These are phyloP conservation scores for Poa pratensis DNA, from an alignment of 176 grass and related monocot species.

Conservation along the genomic window DNA sequence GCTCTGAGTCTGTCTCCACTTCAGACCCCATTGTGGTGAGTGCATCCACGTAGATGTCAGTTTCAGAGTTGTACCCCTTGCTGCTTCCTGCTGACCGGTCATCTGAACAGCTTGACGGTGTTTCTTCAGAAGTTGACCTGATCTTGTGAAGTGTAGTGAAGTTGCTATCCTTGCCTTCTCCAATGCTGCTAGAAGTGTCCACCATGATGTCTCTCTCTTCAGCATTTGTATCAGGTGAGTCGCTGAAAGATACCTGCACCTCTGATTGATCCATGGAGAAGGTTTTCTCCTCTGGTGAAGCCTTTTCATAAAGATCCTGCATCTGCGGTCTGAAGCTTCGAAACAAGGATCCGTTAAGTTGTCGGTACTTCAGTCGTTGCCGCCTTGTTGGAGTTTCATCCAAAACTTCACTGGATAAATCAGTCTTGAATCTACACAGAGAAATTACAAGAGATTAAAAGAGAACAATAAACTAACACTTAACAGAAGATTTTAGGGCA, in stretches of 20 bases:
- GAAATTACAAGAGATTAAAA: constrained; percentile 30
- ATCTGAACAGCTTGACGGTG: constrained; percentile 51
- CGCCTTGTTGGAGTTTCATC: constrained; percentile 45
- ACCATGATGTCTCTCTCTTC: constrained; percentile 61
- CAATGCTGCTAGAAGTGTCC: constrained; percentile 48
- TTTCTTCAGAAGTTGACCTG: constrained; percentile 47
- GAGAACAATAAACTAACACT: neutral
- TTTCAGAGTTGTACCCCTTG: constrained; percentile 74
- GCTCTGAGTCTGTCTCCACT: constrained; percentile 65
- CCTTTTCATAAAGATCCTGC: constrained; percentile 56
- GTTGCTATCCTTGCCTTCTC: constrained; percentile 29
- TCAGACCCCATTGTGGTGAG: constrained; percentile 78
- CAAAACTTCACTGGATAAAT: constrained; percentile 41
- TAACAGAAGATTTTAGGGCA: constrained; percentile 16
- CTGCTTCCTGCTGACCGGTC: constrained; percentile 56
- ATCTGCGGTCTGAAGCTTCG: constrained; percentile 47
- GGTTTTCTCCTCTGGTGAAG: constrained; percentile 50
- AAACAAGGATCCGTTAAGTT: constrained; percentile 52
- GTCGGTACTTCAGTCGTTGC: constrained; percentile 55
- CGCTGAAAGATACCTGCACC: constrained; percentile 48
- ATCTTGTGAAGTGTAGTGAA: constrained; percentile 24
- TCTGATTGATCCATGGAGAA: constrained; percentile 41
- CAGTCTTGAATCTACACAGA: constrained; percentile 46
- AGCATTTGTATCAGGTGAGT: constrained; percentile 46
- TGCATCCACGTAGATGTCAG: constrained; percentile 70